phyloP scores from a whole-genome alignment of 1,139 yeast genomes.

The Kodamaea sp. region DNA sequence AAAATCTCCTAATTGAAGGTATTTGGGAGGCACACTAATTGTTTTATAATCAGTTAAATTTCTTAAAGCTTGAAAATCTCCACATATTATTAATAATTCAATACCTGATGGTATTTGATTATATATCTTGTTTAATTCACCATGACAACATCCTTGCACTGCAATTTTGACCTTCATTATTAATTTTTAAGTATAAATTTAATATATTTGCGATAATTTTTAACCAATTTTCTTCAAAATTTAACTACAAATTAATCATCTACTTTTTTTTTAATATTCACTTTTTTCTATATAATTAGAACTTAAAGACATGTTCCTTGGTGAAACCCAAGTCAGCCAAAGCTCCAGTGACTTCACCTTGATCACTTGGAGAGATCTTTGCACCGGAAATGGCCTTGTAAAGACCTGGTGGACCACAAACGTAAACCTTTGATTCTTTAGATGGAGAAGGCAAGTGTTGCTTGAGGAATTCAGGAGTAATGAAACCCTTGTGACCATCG shows the following conservation, averaged over 20 bases:
- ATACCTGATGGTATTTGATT: constrained; percentile 26
- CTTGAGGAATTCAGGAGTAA: constrained; percentile 33
- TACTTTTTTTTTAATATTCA: background rate
- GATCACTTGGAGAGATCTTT: constrained; percentile 84
- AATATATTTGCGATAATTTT: background rate
- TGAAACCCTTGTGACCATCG: constrained; percentile 46
- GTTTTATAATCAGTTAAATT: constrained; percentile 59
- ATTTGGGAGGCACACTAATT: constrained; percentile 57
- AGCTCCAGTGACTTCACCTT: constrained; percentile 89
- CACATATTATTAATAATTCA: constrained; percentile 77
- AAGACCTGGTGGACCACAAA: constrained; percentile 38
- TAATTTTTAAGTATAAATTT: constrained; percentile 1
- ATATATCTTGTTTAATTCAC: constrained; percentile 67
- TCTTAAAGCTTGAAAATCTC: constrained; percentile 80
- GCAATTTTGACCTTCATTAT: constrained; percentile 42
- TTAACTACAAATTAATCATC: background rate
- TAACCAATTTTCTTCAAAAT: background rate
- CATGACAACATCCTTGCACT: constrained; percentile 94
- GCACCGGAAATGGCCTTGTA: constrained; percentile 57
- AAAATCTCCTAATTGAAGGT: constrained; percentile 70
- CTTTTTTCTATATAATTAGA: constrained; percentile 35
- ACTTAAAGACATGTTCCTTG: constrained; percentile 87
- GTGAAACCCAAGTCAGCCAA: constrained; percentile 84
- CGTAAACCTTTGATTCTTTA: constrained; percentile 91
- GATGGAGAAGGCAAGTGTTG: constrained; percentile 58